These are phyloP conservation scores for Phaseolus coccineus DNA, from an alignment of 331 rosid species.

Conservation along the genomic window DNA sequence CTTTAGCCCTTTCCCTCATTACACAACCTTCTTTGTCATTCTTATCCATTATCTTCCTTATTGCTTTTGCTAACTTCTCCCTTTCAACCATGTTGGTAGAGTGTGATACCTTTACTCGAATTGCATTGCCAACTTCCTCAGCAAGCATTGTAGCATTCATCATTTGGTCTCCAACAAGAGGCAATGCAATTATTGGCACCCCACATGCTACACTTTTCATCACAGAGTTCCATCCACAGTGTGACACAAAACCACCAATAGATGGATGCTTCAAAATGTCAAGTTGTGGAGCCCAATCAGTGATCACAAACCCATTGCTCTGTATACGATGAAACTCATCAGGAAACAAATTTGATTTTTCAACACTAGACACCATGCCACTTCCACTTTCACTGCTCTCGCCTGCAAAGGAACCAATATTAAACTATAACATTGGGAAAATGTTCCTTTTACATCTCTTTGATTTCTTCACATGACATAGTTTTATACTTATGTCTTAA, in stretches of 20 bases:
- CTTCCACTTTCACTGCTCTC: not conserved
- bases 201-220: conserved; percentile 26
- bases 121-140: conserved; percentile 28
- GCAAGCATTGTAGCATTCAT: conserved; percentile 24
- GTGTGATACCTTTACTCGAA: not conserved
- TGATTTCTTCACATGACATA: no score
- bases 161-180: conserved; percentile 23
- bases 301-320: not conserved
- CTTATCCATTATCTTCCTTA: conserved; percentile 18
- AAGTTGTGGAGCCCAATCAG: conserved; percentile 25
- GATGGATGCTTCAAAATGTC: conserved; percentile 21
- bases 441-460: no score
- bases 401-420: not conserved
- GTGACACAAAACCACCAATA: conserved; percentile 27
- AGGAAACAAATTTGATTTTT: not conserved
- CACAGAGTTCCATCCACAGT: conserved; percentile 38
- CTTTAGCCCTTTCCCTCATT: conserved; percentile 4
- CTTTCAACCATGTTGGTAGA: not conserved
- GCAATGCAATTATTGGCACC: conserved; percentile 25
- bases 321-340: not conserved
- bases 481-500: no score
- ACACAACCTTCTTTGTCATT: conserved; percentile 9
- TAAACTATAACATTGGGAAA: not conserved
- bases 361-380: not conserved
- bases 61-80: conserved; percentile 8